These are phyloP conservation scores for Blastocystis sp. DNA, from an alignment of 352 stramenopile species.

Conservation along the genomic window DNA sequence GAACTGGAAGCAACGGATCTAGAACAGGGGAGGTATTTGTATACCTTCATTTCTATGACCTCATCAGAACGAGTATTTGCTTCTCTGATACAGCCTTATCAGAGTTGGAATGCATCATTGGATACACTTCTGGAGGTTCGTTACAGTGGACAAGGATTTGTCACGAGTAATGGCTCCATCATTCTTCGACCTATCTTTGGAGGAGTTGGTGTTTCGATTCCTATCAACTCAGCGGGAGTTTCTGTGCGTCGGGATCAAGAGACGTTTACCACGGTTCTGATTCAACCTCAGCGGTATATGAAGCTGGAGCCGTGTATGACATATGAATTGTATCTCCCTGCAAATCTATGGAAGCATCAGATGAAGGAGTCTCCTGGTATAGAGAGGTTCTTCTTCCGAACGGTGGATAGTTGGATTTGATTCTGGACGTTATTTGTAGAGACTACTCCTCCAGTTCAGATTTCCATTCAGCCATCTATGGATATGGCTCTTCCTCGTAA, in stretches of 20 bases:
- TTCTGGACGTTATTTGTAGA: not conserved
- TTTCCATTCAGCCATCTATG: not conserved
- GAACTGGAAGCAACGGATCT: not conserved
- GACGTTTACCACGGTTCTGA: not conserved
- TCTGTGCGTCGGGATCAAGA: not conserved
- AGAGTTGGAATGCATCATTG: not conserved
- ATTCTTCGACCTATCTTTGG: not conserved
- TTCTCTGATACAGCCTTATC: not conserved
- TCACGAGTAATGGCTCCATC: not conserved
- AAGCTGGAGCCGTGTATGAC: slow-evolving; percentile 9
- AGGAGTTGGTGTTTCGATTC: not conserved
- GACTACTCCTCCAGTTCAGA: not conserved
- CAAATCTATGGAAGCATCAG: not conserved
- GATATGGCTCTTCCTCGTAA: not conserved
- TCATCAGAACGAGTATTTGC: not conserved
- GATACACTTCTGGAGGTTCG: not conserved
- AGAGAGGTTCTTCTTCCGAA: not conserved
- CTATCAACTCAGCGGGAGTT: not conserved
- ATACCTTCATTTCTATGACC: not conserved
- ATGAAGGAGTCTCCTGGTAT: not conserved
- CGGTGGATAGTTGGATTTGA: not conserved
- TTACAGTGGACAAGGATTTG: not conserved
- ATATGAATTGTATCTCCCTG: slow-evolving; percentile 36
- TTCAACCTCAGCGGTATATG: not conserved
- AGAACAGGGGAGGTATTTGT: not conserved